Evolutionary conservation across 2,329 filamentous ascomycete species (phyloP).

Genomic region (Raffaelea deltoideospora): DNA sequence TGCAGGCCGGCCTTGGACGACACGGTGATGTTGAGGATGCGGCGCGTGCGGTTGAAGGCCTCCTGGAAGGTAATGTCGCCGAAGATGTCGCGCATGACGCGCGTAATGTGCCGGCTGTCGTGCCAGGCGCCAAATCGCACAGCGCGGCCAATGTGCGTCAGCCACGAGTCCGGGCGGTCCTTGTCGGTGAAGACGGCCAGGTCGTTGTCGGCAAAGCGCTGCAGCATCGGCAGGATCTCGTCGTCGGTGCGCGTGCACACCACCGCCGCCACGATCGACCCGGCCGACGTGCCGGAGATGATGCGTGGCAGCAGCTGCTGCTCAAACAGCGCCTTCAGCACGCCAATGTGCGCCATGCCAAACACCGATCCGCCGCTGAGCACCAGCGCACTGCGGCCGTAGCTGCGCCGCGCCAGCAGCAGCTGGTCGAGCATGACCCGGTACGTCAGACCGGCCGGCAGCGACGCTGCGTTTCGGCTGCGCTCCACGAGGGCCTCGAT

Average conservation of each 20-base stretch:
- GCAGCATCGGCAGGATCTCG: constrained; percentile 56
- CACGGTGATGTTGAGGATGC: constrained; percentile 88
- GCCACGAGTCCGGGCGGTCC: constrained; percentile 40
- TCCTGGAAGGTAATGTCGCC: constrained; percentile 92
- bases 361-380: constrained; percentile 79
- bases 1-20: constrained; percentile 81
- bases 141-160: constrained; percentile 56
- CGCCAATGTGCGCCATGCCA: constrained; percentile 84
- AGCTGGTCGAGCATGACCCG: constrained; percentile 51
- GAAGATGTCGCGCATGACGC: constrained; percentile 66
- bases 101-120: constrained; percentile 66
- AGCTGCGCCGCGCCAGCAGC: constrained; percentile 59
- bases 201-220: constrained; percentile 63
- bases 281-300: constrained; percentile 76
- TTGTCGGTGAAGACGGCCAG: constrained; percentile 62
- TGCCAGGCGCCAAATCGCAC: constrained; percentile 74
- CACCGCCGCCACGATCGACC: constrained; percentile 72
- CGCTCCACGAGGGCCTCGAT: constrained; percentile 54
- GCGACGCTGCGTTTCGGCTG: constrained; percentile 26
- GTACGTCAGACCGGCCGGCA: constrained; percentile 40
- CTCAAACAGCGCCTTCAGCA: constrained; percentile 68
- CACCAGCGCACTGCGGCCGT: constrained; percentile 69
- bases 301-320: constrained; percentile 64
- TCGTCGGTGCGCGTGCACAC: constrained; percentile 65
- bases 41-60: constrained; percentile 83